A percentile compares a stretch with the other conserved stretches of the same genome.
These are phyloP conservation scores for Backusella luteola DNA, from an alignment of 192 early-diverging fungal species.

Conservation along the genomic window DNA sequence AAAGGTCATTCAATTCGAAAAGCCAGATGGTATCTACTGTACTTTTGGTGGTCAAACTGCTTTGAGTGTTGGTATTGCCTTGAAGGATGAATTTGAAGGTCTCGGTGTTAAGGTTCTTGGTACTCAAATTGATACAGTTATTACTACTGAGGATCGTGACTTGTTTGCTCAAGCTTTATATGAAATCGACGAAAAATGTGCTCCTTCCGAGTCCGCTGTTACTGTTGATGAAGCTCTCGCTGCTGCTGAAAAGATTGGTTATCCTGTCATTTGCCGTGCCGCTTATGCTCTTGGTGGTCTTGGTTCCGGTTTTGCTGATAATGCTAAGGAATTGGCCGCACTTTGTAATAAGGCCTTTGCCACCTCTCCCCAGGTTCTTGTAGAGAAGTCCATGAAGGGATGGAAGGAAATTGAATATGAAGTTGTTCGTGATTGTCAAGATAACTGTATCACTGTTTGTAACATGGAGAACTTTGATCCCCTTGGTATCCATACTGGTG, in stretches of 20 bases:
- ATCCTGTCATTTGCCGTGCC: slow-evolving; percentile 94
- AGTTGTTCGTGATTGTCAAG: slow-evolving; percentile 90
- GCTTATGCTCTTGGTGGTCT: slow-evolving; percentile 96
- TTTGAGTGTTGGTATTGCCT: slow-evolving; percentile 91
- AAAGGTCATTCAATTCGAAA: slow-evolving; percentile 94
- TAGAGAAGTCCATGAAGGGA: slow-evolving; percentile 98
- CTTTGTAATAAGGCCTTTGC: slow-evolving; percentile 89
- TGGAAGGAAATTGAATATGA: slow-evolving; percentile 99
- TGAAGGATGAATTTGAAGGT: slow-evolving; percentile 88
- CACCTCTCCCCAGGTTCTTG: slow-evolving; percentile 86
- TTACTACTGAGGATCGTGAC: slow-evolving; percentile 97
- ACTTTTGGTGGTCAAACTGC: slow-evolving; percentile 99
- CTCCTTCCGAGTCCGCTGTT: slow-evolving; percentile 80
- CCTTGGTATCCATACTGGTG: slow-evolving; percentile 97
- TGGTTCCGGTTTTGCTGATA: slow-evolving; percentile 95
- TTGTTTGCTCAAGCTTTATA: slow-evolving; percentile 85
- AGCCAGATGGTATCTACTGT: slow-evolving; percentile 96
- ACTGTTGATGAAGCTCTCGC: slow-evolving; percentile 82
- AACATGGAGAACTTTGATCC: slow-evolving; percentile 99
- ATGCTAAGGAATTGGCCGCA: slow-evolving; percentile 75
- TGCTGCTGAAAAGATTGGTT: slow-evolving; percentile 88
- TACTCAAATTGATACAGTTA: slow-evolving; percentile 95
- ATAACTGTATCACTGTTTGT: slow-evolving; percentile 99
- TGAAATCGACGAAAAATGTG: slow-evolving; percentile 91
- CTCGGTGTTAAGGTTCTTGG: slow-evolving; percentile 93